Conservation (phyloP, 345 rosid genomes). For the Turritis glabra region DNA sequence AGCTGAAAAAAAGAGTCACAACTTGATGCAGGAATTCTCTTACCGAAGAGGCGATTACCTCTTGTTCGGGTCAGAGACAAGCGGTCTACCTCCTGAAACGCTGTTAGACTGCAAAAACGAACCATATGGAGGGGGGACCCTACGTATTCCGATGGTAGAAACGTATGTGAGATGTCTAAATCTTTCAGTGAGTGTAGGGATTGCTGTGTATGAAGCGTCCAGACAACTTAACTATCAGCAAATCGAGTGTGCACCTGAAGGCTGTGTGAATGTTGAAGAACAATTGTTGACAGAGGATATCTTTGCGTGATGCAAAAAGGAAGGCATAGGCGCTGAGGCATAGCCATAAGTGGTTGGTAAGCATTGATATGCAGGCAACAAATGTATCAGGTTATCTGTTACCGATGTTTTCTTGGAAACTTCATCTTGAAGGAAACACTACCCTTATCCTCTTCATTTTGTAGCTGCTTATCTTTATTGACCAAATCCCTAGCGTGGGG, state of each 20-base stretch:
- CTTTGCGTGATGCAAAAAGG: conserved; percentile 49
- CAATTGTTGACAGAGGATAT: conserved; percentile 59
- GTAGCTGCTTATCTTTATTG: conserved; percentile 3
- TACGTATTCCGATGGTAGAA: conserved; percentile 91
- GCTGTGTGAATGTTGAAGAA: conserved; percentile 35
- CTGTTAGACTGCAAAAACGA: conserved; percentile 64
- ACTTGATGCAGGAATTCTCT: conserved; percentile 65
- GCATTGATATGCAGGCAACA: not conserved
- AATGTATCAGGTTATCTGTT: not conserved
- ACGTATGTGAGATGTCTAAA: conserved; percentile 91
- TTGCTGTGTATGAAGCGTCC: conserved; percentile 89
- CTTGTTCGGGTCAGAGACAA: conserved; percentile 84
- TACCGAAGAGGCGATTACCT: conserved; percentile 85
- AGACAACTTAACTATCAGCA: conserved; percentile 85
- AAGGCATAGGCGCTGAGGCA: not conserved
- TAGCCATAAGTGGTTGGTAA: not conserved
- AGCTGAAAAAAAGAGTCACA: not conserved
- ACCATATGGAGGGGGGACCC: conserved; percentile 66
- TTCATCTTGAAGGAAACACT: not conserved
- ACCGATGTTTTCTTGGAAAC: not conserved
- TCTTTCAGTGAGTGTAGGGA: conserved; percentile 89
- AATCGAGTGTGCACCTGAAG: conserved; percentile 46
- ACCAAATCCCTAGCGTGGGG: not conserved
- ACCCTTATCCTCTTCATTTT: not conserved
- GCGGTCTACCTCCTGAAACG: conserved; percentile 84